Percentiles rank a stretch among this genome's conserved stretches.
phyloP scores from a whole-genome alignment of 2,329 filamentous ascomycete species.

The Sporothrix inflata region DNA sequence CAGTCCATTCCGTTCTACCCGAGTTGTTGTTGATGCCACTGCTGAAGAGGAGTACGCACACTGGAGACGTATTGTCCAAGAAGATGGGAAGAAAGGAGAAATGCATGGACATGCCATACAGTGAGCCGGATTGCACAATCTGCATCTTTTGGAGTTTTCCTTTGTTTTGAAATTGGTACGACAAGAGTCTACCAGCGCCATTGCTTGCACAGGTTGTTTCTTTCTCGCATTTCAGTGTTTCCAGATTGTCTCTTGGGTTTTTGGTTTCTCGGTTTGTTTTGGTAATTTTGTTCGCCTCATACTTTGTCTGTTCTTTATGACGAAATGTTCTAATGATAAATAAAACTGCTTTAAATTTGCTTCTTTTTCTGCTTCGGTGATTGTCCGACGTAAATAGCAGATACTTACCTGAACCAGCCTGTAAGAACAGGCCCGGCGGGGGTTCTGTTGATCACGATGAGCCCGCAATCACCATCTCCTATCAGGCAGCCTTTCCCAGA shows the following conservation, averaged over 20 bases:
- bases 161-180: background rate
- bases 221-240: background rate
- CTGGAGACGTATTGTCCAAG: no score
- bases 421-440: no score
- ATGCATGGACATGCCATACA: no score
- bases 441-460: no score
- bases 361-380: background rate
- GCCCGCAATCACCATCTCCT: background rate
- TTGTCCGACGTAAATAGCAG: no score
- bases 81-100: no score
- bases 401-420: no score
- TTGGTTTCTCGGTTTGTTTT: background rate
- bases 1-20: background rate
- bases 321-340: constrained; percentile 23
- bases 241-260: constrained; percentile 1
- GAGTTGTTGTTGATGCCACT: background rate
- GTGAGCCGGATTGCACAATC: no score
- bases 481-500: background rate
- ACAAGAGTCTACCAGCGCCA: background rate
- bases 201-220: constrained; percentile 2
- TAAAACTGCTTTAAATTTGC: background rate
- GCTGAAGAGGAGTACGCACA: no score
- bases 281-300: background rate
- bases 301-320: constrained; percentile 16
- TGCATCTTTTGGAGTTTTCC: constrained; percentile 1